Evolutionary conservation across 2,329 filamentous ascomycete genomes (phyloP), one percentile per base, ranked within the genome.

Genomic region (Lasiodiplodia gonubiensis): DNA sequence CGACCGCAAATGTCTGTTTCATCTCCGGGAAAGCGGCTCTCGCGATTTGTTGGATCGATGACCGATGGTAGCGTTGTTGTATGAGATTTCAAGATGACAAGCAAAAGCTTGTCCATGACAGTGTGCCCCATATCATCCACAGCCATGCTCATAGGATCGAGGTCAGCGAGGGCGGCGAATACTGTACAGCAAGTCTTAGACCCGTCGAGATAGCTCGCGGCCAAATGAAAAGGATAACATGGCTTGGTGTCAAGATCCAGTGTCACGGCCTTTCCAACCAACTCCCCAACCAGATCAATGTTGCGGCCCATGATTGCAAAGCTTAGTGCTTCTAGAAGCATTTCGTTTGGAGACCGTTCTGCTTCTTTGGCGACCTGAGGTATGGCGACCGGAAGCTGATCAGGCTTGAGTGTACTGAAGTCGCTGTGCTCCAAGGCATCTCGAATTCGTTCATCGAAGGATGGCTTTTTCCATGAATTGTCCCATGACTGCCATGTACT

Each of bases 1-100:
- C 80, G 73, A n/a, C 81, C 80, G 67, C 80, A 82, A 11, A 80
- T 76, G 53, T 81, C 79, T 3, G 80, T 73, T 61, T 82, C 79
- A 70, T 81, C 78, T n/a, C 79, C 80, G 18, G 71, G 60, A 65
- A 79, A 81, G 21, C 74, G 70, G 16, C 65, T 66, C 2, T 70
- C 68, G 10, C 70, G 70, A 14, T 79, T 74, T 0, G 68, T 65
- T 5, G 72, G 69, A 67, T 78, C 76, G 5, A 81, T 70, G 3
- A 71, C 66, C 7, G 35, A 61, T 2, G 76, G 78, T 6, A 57
- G 39, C 5, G 71, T 67, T 1, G 68, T 73, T 12, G 79, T 78
- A 69, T 82, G 80, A 0, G 70, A 73, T 53, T 77, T 77, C 12
- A 82, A 64, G 48, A 82, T 77, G 4, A 74, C 68, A 18, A 80